phyloP scores from a whole-genome alignment of 495 filamentous ascomycete genomes.

The Daldinia grandis region DNA sequence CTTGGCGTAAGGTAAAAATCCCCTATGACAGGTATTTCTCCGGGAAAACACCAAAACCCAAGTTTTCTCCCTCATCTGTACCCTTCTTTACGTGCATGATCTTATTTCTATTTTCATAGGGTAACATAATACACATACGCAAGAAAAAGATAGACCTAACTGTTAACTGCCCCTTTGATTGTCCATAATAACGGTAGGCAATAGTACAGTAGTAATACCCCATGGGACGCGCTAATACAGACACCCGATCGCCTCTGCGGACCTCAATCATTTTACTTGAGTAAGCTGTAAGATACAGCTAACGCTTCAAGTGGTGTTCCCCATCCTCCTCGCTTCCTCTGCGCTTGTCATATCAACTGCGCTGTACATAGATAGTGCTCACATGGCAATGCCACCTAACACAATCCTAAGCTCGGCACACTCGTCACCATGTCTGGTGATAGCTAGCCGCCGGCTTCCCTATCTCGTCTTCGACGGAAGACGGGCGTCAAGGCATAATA shows the following conservation, averaged over 20 bases:
- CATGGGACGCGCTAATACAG: background rate
- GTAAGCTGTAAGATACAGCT: background rate
- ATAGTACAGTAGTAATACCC: background rate
- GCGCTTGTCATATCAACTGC: constrained; percentile 4
- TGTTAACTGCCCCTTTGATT: background rate
- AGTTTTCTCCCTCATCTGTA: background rate
- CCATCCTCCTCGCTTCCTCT: background rate
- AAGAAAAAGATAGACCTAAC: background rate
- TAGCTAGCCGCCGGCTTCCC: background rate
- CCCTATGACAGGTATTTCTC: background rate
- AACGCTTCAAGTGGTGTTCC: background rate
- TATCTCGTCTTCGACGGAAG: background rate
- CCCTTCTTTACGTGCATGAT: background rate
- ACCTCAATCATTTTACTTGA: background rate
- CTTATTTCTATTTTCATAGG: background rate
- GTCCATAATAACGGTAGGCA: background rate
- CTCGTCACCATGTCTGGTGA: constrained; percentile 1
- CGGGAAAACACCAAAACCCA: background rate
- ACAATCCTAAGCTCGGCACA: background rate
- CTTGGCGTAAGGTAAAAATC: background rate
- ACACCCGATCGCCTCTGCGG: background rate
- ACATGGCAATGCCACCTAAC: constrained; percentile 2
- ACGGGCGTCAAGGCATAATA: background rate
- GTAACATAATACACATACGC: background rate
- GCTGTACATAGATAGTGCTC: background rate